Conservation (phyloP, 176 grass and related monocot species). For the Aegilops sharonensis region DNA sequence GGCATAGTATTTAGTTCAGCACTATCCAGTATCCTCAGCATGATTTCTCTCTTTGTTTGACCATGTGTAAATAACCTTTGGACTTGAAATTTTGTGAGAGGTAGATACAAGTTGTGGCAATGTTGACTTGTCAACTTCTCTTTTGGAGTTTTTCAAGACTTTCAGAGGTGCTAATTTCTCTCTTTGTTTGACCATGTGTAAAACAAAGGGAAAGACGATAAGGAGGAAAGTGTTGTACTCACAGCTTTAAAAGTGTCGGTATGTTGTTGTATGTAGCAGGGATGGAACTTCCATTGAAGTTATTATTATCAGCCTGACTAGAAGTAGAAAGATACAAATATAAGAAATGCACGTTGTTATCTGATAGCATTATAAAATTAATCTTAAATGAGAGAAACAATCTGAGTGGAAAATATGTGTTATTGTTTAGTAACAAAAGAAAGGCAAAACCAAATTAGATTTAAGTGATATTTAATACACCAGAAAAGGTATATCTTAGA, state of each 20-base stretch:
- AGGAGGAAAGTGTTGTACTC: conserved; percentile 44
- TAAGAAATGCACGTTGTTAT: conserved; percentile 20
- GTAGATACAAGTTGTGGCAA: not conserved
- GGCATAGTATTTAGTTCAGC: not conserved
- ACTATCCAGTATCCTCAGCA: not conserved
- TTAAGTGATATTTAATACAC: not conserved
- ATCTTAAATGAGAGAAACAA: not conserved
- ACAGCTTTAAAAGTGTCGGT: conserved; percentile 73
- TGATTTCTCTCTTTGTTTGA: not conserved
- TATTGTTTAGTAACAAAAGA: not conserved
- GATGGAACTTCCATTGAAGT: conserved; percentile 86
- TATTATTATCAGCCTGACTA: conserved; percentile 98
- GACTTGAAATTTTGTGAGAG: not conserved
- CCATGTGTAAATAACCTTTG: not conserved
- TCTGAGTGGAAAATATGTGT: not conserved
- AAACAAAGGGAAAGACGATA: not conserved
- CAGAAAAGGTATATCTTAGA: not conserved
- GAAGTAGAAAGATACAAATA: conserved; percentile 34
- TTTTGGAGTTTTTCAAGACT: not conserved
- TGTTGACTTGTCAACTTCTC: not conserved
- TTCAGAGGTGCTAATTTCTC: not conserved
- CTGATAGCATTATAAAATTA: not conserved
- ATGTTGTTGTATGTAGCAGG: conserved; percentile 67
- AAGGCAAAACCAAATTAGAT: not conserved
- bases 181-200: too few relatives aligned